Evolutionary conservation across 352 stramenopile species (phyloP).

Genomic region (Globisporangium heterothallicum): DNA sequence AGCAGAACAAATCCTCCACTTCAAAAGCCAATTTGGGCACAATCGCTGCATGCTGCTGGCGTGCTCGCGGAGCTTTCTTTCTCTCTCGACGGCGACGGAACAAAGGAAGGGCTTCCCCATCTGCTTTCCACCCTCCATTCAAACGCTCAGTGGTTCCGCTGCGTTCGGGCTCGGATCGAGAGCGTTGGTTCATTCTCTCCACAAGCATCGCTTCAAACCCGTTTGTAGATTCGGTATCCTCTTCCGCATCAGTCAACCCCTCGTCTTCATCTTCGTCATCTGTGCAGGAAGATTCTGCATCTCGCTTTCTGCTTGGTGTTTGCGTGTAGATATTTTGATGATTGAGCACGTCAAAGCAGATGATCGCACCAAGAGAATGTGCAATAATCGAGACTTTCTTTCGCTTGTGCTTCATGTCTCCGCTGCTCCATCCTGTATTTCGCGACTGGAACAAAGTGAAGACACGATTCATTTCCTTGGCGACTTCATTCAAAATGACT

Average conservation of each 20-base stretch:
- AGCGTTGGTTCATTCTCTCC: conserved; percentile 27
- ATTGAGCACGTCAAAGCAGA: conserved; percentile 90
- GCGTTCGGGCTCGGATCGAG: conserved; percentile 36
- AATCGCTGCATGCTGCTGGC: conserved; percentile 13
- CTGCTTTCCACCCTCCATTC: conserved; percentile 10
- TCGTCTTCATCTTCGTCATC: conserved; percentile 24
- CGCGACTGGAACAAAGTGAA: conserved; percentile 67
- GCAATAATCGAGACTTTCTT: conserved; percentile 86
- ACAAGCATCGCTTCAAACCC: conserved; percentile 31
- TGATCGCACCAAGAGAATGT: conserved; percentile 88
- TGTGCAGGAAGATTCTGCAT: conserved; percentile 13
- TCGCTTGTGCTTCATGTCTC: conserved; percentile 19
- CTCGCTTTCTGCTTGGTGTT: conserved; percentile 16
- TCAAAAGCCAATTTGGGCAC: conserved; percentile 68
- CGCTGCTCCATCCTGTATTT: conserved; percentile 36
- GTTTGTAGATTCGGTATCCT: conserved; percentile 25
- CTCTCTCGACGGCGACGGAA: conserved; percentile 4
- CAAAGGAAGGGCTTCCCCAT: conserved; percentile 1
- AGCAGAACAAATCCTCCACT: conserved; percentile 86
- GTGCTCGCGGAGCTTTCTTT: background rate
- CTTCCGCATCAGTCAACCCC: conserved; percentile 29
- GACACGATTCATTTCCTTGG: conserved; percentile 89
- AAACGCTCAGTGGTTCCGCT: conserved; percentile 1
- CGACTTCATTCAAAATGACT: conserved; percentile 89
- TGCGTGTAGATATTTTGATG: conserved; percentile 52